These are phyloP conservation scores for Candida dubliniensis DNA, from an alignment of 1,139 yeast genomes.

Conservation along the genomic window DNA sequence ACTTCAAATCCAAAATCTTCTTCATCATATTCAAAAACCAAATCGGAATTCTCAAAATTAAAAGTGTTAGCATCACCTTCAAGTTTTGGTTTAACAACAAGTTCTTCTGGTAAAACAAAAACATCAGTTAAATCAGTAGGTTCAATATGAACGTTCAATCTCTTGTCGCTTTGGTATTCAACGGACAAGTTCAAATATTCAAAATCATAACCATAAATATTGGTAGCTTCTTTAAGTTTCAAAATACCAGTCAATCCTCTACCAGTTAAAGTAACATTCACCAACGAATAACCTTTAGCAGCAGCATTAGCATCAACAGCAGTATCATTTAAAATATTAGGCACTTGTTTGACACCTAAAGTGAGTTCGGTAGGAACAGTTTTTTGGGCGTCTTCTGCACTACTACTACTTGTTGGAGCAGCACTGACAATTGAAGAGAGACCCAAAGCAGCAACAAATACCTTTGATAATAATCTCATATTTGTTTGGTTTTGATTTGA, in stretches of 20 bases:
- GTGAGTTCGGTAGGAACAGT: conserved; percentile 19
- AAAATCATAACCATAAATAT: conserved; percentile 33
- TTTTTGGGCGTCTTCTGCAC: conserved; percentile 8
- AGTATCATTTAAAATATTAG: conserved; percentile 24
- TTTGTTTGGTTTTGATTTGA: neutral
- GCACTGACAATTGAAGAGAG: conserved; percentile 4
- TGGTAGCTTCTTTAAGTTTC: conserved; percentile 22
- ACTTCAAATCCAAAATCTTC: conserved; percentile 26
- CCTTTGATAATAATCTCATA: too few relatives aligned
- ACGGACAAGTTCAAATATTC: conserved; percentile 26
- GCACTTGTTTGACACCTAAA: conserved; percentile 23
- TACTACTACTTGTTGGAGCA: conserved; percentile 7
- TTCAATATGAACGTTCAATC: conserved; percentile 26
- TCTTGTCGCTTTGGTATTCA: conserved; percentile 23
- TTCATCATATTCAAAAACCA: conserved; percentile 21
- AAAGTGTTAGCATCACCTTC: conserved; percentile 13
- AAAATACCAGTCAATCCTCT: conserved; percentile 24
- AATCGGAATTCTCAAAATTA: conserved; percentile 18
- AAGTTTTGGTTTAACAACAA: conserved; percentile 22
- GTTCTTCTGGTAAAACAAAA: conserved; percentile 24
- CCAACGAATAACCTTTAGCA: conserved; percentile 26
- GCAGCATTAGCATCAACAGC: conserved; percentile 29
- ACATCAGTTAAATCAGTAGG: conserved; percentile 27
- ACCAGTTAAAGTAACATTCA: conserved; percentile 16
- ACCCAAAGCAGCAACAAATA: conserved; percentile 2